Evolutionary conservation across 2,329 filamentous ascomycete species (phyloP).

Genomic region (Neopestalotiopsis sp.): DNA sequence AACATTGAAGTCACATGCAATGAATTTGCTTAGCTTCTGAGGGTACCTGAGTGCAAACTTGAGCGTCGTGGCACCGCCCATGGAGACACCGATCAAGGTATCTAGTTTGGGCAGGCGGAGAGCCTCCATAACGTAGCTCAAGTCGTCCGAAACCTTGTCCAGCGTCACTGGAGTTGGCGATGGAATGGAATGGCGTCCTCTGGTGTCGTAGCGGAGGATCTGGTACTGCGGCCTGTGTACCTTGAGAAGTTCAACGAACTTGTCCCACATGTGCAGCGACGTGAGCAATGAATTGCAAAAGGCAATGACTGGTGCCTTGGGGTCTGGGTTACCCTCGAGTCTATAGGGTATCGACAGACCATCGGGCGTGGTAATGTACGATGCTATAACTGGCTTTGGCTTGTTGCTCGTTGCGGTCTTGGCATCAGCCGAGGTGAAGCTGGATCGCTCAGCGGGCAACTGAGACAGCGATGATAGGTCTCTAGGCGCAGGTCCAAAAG

Average conservation of each 20-base stretch:
- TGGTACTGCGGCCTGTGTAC: conserved; percentile 67
- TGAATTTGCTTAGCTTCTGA: conserved; percentile 79
- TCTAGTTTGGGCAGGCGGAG: conserved; percentile 72
- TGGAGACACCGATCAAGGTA: conserved; percentile 75
- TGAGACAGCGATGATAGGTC: conserved; percentile 65
- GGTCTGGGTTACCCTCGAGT: conserved; percentile 73
- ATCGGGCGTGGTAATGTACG: conserved; percentile 72
- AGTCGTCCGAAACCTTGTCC: conserved; percentile 70
- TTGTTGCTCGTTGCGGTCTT: conserved; percentile 60
- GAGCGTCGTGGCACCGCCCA: conserved; percentile 80
- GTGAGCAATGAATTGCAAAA: conserved; percentile 84
- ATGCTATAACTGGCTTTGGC: conserved; percentile 62
- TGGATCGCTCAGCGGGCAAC: conserved; percentile 48
- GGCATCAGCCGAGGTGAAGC: conserved; percentile 60
- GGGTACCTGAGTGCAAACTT: conserved; percentile 82
- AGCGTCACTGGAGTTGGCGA: conserved; percentile 60
- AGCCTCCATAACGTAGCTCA: conserved; percentile 68
- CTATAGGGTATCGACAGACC: conserved; percentile 73
- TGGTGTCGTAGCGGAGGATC: conserved; percentile 77
- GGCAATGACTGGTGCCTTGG: conserved; percentile 72
- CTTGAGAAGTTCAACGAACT: conserved; percentile 68
- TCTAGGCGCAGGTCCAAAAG: conserved; percentile 76
- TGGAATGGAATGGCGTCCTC: conserved; percentile 64
- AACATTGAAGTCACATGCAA: conserved; percentile 81
- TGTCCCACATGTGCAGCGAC: conserved; percentile 81